A percentile compares a stretch with the other conserved stretches of the same genome.
phyloP scores from a whole-genome alignment of 441 rosid species.

The Dalechampia spathulata region DNA sequence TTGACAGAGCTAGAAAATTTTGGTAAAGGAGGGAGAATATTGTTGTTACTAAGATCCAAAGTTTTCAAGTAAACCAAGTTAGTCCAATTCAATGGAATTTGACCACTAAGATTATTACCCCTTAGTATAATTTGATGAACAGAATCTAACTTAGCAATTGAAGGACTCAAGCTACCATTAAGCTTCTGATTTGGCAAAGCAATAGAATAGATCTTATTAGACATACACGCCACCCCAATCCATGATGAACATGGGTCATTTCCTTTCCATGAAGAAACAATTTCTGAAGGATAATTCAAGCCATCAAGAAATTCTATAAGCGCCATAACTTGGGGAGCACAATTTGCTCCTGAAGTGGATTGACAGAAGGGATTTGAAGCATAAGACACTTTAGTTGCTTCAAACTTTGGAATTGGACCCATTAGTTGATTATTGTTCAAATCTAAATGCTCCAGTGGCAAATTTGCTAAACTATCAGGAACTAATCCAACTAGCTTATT shows the following conservation, averaged over 20 bases:
- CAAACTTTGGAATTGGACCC: constrained; percentile 62
- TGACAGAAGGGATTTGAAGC: constrained; percentile 47
- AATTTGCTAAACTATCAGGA: constrained; percentile 41
- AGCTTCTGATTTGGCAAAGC: constrained; percentile 42
- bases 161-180: constrained; percentile 56
- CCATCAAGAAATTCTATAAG: constrained; percentile 50
- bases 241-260: constrained; percentile 58
- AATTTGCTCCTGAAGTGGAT: constrained; percentile 31
- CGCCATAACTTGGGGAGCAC: constrained; percentile 50
- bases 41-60: constrained; percentile 49
- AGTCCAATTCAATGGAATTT: constrained; percentile 53
- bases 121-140: constrained; percentile 36
- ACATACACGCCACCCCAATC: constrained; percentile 41
- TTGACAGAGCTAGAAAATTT: constrained; percentile 27
- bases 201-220: constrained; percentile 27
- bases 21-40: constrained; percentile 54
- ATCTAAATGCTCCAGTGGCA: constrained; percentile 40
- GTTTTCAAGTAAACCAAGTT: constrained; percentile 35
- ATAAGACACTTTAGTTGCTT: constrained; percentile 28
- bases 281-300: constrained; percentile 47
- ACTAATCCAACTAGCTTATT: constrained; percentile 52
- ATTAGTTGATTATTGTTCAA: constrained; percentile 60
- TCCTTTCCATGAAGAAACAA: constrained; percentile 50
- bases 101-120: constrained; percentile 41
- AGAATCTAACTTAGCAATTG: constrained; percentile 39